Base-by-base conservation (phyloP, 805 yeast species). In the Candida peoriensis region DNA sequence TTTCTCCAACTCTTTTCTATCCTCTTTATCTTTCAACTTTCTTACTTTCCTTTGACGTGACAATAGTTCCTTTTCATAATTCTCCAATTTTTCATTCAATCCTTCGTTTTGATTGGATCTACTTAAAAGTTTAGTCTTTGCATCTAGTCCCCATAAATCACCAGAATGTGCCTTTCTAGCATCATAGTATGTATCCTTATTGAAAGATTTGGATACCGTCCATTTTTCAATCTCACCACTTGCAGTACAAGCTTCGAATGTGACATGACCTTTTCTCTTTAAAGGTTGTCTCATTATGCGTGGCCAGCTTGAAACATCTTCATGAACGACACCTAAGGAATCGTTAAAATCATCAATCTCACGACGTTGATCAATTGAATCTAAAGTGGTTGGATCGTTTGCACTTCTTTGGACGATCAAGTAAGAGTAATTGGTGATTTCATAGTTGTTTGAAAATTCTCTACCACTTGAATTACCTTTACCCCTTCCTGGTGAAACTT, bases 111-210 rank as follows among this genome's bases (percentile, higher is more conserved):
- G 58, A 37, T 61, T 63, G 26, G 61, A 58, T 28, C 52, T 57
- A 4, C 66, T 63, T 30, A 54, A 54, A 3, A 61, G 47, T 20
- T 66, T 69, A 3, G 75, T 65, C 54, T 81, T 82, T 3, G 78
- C 78, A 23, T 72, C 83, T 25, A 78, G 57, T 0, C 83, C 80
- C 98, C 97, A 93, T 34, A 80, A 60, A 55, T 93, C 98, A 16
- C 96, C 96, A 52, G 74, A 73, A n/a, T 58, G 59, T 0, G 86
- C 75, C 56, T 93, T 90, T 36, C 97, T 70, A 0, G 96, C 96
- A 63, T 93, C 97, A 52, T 85, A 94, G 47, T 86, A 93, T 3
- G 67, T 76, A 41, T 76, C 81, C 42, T 76, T 76, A 6, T 86
- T 83, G 36, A 74, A 68, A 14, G 94, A 78, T 54, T 80, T 83